These are phyloP conservation scores for Rosa multiflora DNA, from an alignment of 306 rosid genomes.

Conservation along the genomic window DNA sequence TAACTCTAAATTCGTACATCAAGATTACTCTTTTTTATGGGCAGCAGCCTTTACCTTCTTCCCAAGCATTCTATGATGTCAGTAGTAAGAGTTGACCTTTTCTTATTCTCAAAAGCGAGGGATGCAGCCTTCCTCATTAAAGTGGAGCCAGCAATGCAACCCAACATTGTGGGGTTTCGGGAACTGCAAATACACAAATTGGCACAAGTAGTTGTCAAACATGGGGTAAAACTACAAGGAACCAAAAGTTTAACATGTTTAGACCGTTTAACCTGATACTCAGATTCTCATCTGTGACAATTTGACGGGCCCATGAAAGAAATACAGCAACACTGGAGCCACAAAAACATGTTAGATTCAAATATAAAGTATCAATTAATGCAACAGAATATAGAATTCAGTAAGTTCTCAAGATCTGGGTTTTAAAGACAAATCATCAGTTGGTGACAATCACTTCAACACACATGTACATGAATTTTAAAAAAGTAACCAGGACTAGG, in stretches of 20 bases:
- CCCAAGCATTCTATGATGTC: constrained; percentile 91
- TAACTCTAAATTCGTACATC: not conserved
- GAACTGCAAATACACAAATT: constrained; percentile 34
- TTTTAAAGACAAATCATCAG: constrained; percentile 3
- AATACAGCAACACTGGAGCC: constrained; percentile 75
- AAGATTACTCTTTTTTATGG: not conserved
- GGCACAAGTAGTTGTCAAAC: constrained; percentile 14
- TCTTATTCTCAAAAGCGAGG: constrained; percentile 69
- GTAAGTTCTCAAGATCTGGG: not conserved
- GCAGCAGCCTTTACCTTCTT: constrained; percentile 52
- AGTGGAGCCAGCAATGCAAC: constrained; percentile 84
- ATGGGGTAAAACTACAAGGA: not conserved
- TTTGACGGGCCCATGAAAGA: constrained; percentile 74
- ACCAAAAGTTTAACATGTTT: not conserved
- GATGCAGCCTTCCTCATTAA: constrained; percentile 89
- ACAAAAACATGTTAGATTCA: not conserved
- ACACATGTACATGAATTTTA: not conserved
- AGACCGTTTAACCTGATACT: constrained; percentile 44
- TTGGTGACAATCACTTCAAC: not conserved
- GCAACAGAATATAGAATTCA: not conserved
- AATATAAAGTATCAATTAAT: not conserved
- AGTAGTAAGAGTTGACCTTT: constrained; percentile 82
- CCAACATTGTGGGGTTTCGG: constrained; percentile 70
- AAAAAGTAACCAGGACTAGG: not conserved
- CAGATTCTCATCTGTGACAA: constrained; percentile 29